These are phyloP conservation scores for Trichosporon sp. DNA, from an alignment of 1,284 basidiomycete genomes.

Conservation along the genomic window DNA sequence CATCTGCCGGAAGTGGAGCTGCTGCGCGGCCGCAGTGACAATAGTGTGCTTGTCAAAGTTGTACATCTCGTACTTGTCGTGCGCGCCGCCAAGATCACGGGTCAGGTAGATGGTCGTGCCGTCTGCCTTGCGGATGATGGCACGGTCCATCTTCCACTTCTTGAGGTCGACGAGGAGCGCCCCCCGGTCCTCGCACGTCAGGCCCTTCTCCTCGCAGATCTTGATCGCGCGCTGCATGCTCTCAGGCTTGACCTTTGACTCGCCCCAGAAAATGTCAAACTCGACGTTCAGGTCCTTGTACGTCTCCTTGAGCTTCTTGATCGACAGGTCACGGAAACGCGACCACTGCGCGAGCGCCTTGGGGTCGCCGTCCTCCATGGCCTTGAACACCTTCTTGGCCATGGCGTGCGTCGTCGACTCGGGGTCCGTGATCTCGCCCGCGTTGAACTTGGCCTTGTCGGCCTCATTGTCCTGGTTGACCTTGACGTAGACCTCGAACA, in stretches of 20 bases:
- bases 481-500: conserved; percentile 90
- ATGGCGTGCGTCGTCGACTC: conserved; percentile 60
- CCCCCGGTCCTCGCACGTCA: conserved; percentile 63
- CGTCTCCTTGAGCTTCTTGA: conserved; percentile 84
- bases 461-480: conserved; percentile 74
- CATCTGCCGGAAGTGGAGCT: conserved; percentile 86
- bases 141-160: conserved; percentile 82
- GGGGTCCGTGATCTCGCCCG: conserved; percentile 33
- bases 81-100: conserved; percentile 92
- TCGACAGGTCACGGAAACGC: conserved; percentile 85
- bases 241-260: conserved; percentile 77
- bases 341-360: conserved; percentile 80
- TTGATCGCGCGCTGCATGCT: conserved; percentile 65
- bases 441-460: conserved; percentile 50
- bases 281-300: conserved; percentile 86
- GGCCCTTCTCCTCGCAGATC: conserved; percentile 49
- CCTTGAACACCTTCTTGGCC: conserved; percentile 87
- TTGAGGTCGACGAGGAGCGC: conserved; percentile 73
- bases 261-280: conserved; percentile 92
- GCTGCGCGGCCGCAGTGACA: conserved; percentile 90
- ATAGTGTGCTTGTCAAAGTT: conserved; percentile 99
- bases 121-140: conserved; percentile 87
- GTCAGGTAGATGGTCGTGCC: conserved; percentile 97
- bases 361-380: conserved; percentile 91
- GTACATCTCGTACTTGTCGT: conserved; percentile 86